Evolutionary conservation across 2,329 filamentous ascomycete species (phyloP).

Genomic region (Aspergillus clavatus): DNA sequence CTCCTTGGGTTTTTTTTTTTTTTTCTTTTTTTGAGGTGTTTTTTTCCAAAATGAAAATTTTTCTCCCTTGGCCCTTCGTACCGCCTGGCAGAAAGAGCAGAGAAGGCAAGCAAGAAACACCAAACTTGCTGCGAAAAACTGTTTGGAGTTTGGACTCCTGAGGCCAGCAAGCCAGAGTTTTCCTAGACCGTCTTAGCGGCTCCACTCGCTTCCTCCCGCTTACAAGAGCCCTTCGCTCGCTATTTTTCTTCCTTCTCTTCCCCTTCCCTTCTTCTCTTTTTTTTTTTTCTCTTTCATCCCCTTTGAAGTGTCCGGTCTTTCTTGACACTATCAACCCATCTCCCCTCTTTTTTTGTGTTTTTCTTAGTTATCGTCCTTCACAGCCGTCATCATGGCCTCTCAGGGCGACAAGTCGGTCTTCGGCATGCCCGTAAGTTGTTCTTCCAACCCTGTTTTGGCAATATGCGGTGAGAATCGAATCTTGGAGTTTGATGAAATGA

Average conservation of each 20-base stretch:
- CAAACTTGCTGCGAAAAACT: background rate
- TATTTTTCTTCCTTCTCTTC: conserved; percentile 35
- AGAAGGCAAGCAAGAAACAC: too few species aligned
- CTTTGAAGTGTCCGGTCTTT: conserved; percentile 29
- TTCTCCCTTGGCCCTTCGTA: conserved; percentile 2
- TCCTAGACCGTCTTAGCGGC: conserved; percentile 22
- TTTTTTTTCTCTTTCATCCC: conserved; percentile 36
- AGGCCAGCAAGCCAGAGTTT: conserved; percentile 6
- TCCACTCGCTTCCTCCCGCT: conserved; percentile 34
- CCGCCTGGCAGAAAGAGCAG: background rate
- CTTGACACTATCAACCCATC: conserved; percentile 31
- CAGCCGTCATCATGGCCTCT: conserved; percentile 43
- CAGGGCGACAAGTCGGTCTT: conserved; percentile 52
- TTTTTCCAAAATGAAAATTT: too few species aligned
- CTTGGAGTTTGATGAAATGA: background rate
- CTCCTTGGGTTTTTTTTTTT: conserved; percentile 12
- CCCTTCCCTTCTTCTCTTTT: conserved; percentile 43
- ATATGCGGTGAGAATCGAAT: conserved; percentile 10
- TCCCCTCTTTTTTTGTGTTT: conserved; percentile 36
- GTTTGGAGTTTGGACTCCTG: conserved; percentile 6
- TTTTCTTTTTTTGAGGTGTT: conserved; percentile 1
- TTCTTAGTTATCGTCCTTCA: conserved; percentile 38
- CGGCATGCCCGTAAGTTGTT: conserved; percentile 47
- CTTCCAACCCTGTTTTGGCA: conserved; percentile 7
- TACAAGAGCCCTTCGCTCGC: conserved; percentile 32